Percentiles rank a stretch among this genome's conserved stretches.
phyloP scores from a whole-genome alignment of 805 yeast genomes.

The Metschnikowia cubensis region DNA sequence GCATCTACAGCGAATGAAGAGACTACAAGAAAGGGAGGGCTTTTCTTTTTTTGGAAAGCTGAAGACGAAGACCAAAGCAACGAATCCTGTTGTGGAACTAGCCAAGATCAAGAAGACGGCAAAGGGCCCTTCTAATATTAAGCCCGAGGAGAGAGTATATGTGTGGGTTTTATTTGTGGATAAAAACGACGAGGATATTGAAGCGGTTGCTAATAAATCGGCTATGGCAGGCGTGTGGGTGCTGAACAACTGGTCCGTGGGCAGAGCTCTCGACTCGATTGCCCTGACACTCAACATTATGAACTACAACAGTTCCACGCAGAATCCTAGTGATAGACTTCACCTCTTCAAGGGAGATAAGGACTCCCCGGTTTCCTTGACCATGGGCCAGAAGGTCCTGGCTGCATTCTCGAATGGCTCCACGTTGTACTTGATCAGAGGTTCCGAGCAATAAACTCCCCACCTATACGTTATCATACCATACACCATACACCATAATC shows the following conservation, averaged over 20 bases:
- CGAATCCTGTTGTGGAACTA: constrained; percentile 26
- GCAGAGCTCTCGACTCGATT: constrained; percentile 52
- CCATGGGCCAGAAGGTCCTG: constrained; percentile 35
- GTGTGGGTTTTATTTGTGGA: constrained; percentile 45
- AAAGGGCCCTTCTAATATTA: constrained; percentile 48
- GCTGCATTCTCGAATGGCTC: constrained; percentile 47
- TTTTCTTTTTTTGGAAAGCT: constrained; percentile 6
- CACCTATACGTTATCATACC: not conserved
- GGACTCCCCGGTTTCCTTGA: constrained; percentile 28
- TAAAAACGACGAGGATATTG: constrained; percentile 25
- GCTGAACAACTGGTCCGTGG: constrained; percentile 56
- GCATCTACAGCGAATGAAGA: constrained; percentile 14
- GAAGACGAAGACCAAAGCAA: constrained; percentile 1
- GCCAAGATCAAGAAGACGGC: constrained; percentile 44
- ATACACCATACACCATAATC: too few species aligned
- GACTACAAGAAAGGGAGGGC: constrained; percentile 19
- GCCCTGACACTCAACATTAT: constrained; percentile 45
- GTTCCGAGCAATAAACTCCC: constrained; percentile 21
- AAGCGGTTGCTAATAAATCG: constrained; percentile 23
- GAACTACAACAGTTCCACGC: constrained; percentile 48
- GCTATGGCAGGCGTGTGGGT: constrained; percentile 40
- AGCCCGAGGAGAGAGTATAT: constrained; percentile 44
- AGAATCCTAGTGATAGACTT: constrained; percentile 38
- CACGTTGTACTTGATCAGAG: constrained; percentile 49
- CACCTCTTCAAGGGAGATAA: constrained; percentile 40